Conservation (phyloP, 305 asterid species). For the Caryopteris hybrid region DNA sequence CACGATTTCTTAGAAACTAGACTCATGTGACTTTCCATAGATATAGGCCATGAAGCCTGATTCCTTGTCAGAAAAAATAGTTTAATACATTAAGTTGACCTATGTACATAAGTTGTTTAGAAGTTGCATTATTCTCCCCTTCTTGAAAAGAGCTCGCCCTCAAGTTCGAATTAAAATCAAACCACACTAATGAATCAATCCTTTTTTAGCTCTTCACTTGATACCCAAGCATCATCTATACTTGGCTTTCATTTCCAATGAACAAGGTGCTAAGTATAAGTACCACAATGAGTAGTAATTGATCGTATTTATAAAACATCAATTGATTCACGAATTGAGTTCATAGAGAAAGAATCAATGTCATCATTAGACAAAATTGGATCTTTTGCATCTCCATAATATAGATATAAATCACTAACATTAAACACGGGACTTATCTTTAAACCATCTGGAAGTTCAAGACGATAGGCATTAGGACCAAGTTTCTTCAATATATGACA, state of each 20-base stretch:
- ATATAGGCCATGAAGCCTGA: background rate
- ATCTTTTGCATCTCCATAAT: background rate
- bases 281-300: background rate
- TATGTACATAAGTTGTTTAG: background rate
- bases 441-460: background rate
- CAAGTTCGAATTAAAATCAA: background rate
- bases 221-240: background rate
- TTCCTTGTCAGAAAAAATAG: background rate
- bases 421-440: background rate
- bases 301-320: background rate
- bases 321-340: too few relatives aligned
- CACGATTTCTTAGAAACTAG: background rate
- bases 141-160: background rate
- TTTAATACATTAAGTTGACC: background rate
- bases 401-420: background rate
- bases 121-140: background rate
- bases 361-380: background rate
- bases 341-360: background rate
- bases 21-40: background rate
- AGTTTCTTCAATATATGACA: background rate
- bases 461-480: conserved; percentile 4
- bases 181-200: background rate
- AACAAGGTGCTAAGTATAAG: background rate
- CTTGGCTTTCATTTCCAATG: background rate
- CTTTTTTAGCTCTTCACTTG: background rate